Evolutionary conservation across 2,329 filamentous ascomycete species (phyloP).

Genomic region (Dactylellina parvicollis): DNA sequence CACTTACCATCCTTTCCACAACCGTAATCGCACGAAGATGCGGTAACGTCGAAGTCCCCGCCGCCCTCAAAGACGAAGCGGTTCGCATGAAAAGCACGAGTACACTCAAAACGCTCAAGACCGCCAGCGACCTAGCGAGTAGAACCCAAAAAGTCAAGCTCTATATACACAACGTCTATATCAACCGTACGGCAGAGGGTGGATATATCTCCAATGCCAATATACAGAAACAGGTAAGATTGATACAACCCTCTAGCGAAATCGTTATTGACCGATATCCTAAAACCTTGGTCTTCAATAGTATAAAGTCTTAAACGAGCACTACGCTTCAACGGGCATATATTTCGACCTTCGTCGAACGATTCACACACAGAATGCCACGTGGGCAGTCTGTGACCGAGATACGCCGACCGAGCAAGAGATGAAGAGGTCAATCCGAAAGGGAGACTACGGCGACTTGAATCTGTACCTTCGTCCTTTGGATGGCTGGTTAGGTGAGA

Average conservation of each 20-base stretch:
- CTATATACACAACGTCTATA: slow-evolving; percentile 32
- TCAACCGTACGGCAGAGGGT: slow-evolving; percentile 23
- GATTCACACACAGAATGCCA: slow-evolving; percentile 29
- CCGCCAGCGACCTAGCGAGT: neutral
- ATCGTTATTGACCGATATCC: too few species aligned
- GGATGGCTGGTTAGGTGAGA: slow-evolving; percentile 18
- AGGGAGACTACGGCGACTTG: slow-evolving; percentile 23
- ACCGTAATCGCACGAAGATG: slow-evolving; percentile 6
- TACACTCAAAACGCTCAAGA: neutral
- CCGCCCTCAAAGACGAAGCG: slow-evolving; percentile 5
- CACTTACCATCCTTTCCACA: neutral
- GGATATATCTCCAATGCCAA: slow-evolving; percentile 21
- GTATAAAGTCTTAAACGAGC: slow-evolving; percentile 23
- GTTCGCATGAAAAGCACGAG: slow-evolving; percentile 5
- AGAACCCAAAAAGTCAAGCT: slow-evolving; percentile 25
- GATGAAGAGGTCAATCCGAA: slow-evolving; percentile 27
- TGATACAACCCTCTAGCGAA: too few species aligned
- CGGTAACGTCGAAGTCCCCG: slow-evolving; percentile 18
- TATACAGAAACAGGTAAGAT: slow-evolving; percentile 31
- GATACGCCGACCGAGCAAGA: slow-evolving; percentile 13
- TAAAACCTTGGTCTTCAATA: neutral
- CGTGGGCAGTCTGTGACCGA: slow-evolving; percentile 15
- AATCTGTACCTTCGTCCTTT: slow-evolving; percentile 33
- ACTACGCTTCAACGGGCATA: slow-evolving; percentile 27
- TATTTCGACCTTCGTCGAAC: slow-evolving; percentile 21